phyloP scores from a whole-genome alignment of 352 stramenopile species.

The Globisporangium mamillatum region DNA sequence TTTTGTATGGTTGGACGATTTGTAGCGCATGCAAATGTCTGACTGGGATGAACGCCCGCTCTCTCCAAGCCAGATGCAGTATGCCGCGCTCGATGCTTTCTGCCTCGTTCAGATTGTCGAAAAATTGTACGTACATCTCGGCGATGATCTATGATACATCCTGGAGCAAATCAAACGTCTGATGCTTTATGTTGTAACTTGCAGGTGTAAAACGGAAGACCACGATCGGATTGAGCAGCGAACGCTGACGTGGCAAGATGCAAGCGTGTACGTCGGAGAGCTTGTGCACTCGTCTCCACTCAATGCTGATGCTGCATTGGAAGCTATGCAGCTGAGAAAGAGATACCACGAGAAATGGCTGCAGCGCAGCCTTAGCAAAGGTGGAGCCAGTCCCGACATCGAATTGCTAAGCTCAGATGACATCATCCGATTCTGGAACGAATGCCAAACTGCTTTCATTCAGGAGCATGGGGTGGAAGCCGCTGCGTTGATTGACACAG shows the following conservation, averaged over 20 bases:
- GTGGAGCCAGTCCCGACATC: not conserved
- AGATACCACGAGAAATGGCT: slow-evolving; percentile 37
- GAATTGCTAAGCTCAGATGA: slow-evolving; percentile 8
- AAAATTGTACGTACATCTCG: slow-evolving; percentile 33
- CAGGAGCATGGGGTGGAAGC: not conserved
- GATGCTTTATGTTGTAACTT: not conserved
- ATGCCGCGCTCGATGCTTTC: slow-evolving; percentile 63
- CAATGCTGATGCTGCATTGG: slow-evolving; percentile 17
- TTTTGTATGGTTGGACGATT: not conserved
- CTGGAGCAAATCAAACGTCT: not conserved
- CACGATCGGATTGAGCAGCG: not conserved
- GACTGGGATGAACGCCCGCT: slow-evolving; percentile 66
- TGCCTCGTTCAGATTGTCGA: slow-evolving; percentile 61
- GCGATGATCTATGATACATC: not conserved
- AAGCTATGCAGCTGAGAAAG: slow-evolving; percentile 26
- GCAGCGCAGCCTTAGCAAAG: not conserved
- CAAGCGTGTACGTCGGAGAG: slow-evolving; percentile 21
- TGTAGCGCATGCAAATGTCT: slow-evolving; percentile 61
- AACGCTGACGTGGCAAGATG: slow-evolving; percentile 10
- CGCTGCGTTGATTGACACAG: slow-evolving; percentile 6
- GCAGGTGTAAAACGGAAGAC: not conserved
- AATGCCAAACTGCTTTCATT: not conserved
- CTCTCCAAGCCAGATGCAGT: slow-evolving; percentile 42
- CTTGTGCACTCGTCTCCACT: slow-evolving; percentile 31
- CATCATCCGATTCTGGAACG: slow-evolving; percentile 13